phyloP scores from a whole-genome alignment of 2,329 filamentous ascomycete genomes.

The Rutstroemia sp. region DNA sequence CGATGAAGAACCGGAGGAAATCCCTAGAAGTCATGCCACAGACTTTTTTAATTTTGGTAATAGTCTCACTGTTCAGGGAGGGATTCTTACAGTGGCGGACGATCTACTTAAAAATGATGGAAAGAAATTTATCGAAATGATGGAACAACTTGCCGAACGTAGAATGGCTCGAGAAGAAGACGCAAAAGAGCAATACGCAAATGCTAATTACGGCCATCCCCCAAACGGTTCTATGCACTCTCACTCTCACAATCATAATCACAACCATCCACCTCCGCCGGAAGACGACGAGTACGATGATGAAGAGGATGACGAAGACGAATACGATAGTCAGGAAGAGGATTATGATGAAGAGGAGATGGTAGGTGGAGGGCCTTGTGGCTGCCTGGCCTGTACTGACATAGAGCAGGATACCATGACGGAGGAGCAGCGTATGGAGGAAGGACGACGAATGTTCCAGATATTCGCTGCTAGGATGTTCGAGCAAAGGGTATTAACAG shows the following conservation, averaged over 20 bases:
- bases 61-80: conserved; percentile 92
- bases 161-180: conserved; percentile 96
- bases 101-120: conserved; percentile 98
- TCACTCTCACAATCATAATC: conserved; percentile 26
- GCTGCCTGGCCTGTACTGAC: conserved; percentile 30
- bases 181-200: conserved; percentile 56
- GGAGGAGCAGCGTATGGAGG: conserved; percentile 97
- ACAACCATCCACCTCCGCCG: conserved; percentile 66
- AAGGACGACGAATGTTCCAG: conserved; percentile 97
- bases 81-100: conserved; percentile 96
- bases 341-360: conserved; percentile 77
- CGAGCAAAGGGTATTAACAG: conserved; percentile 89
- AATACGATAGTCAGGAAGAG: conserved; percentile 54
- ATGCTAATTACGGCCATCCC: conserved; percentile 49
- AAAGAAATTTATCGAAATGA: conserved; percentile 99
- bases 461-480: conserved; percentile 99
- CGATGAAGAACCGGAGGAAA: conserved; percentile 56
- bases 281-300: conserved; percentile 67
- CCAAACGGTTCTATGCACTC: conserved; percentile 46
- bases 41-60: conserved; percentile 98
- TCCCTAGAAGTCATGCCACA: conserved; percentile 59
- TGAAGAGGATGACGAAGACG: conserved; percentile 51
- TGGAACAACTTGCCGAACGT: conserved; percentile 96
- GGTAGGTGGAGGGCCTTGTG: conserved; percentile 32
- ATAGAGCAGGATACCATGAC: conserved; percentile 79